Base-by-base conservation (phyloP, 306 rosid genomes). In the Lupinus albus region DNA sequence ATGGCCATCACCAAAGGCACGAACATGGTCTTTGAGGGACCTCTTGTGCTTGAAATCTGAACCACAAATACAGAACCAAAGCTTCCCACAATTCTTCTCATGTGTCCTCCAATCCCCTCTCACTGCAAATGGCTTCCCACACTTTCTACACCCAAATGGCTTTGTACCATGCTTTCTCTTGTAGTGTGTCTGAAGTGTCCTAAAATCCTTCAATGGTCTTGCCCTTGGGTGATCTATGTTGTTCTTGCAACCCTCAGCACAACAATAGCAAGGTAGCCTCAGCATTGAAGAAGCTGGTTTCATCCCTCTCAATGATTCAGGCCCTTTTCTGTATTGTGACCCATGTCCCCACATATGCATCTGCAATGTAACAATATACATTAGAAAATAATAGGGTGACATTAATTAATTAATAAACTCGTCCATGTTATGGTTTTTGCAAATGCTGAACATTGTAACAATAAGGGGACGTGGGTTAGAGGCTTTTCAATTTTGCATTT, bases 271-370 rank as follows among this genome's bases (percentile, higher is more conserved):
- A 2, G 97, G 97, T 1, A 93, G 81, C n/a, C 96, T 78, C 25
- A 89, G 74, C 77, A 89, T 73, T 7, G 97, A 86, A 3, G 98
- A 88, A 0, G 94, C 78, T 21, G 96, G 84, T 21, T 86, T 89
- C 54, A 91, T 80, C 13, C 95, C 97, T 74, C 89, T 81, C 17
- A 93, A 30, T 0, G 98, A 93, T 38, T 89, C 98, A 7, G 98
- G 88, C 0, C 98, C 98, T 77, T 92, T 92, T 49, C 96, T 76
- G 46, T 89, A 92, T 35, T 92, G 89, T 38, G 97, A 89, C 0
- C 98, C 98, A 67, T 93, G 98, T 17, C 98, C 98, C 98, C 98
- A 93, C 98, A 93, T 93, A 70, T 93, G 98, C 98, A 93, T 93
- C 97, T 92, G 64, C 25, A 2, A 30, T 60, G 18, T 15, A 36